phyloP scores from a whole-genome alignment of 768 basidiomycete species.

The Tremella fuciformis region DNA sequence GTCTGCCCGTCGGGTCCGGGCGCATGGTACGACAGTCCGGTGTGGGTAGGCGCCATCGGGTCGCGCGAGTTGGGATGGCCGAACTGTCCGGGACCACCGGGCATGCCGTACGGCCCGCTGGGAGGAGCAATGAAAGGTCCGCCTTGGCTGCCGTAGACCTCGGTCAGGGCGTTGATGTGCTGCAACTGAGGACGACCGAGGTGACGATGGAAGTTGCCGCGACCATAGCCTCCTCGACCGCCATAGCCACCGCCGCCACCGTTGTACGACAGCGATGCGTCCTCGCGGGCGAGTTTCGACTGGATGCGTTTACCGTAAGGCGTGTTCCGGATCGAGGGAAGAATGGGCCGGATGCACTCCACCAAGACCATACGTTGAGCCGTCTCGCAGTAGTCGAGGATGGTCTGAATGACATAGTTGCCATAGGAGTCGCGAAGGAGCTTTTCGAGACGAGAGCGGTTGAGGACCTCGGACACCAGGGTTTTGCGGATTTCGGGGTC shows the following conservation, averaged over 20 bases:
- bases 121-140: constrained; percentile 27
- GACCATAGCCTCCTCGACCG: constrained; percentile 21
- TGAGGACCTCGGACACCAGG: constrained; percentile 90
- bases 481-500: constrained; percentile 92
- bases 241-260: constrained; percentile 23
- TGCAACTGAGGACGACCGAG: constrained; percentile 51
- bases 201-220: constrained; percentile 40
- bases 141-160: constrained; percentile 48
- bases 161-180: constrained; percentile 52
- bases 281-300: constrained; percentile 94
- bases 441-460: constrained; percentile 91
- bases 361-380: constrained; percentile 80
- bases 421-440: constrained; percentile 93
- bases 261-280: constrained; percentile 55
- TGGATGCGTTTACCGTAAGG: constrained; percentile 99
- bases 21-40: constrained; percentile 43
- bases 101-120: constrained; percentile 11
- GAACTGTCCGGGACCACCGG: background rate
- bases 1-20: constrained; percentile 45
- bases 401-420: constrained; percentile 95
- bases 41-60: constrained; percentile 36
- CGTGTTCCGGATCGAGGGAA: constrained; percentile 97
- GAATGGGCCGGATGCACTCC: constrained; percentile 95
- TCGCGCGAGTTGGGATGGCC: background rate
- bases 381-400: constrained; percentile 96